These are phyloP conservation scores for Pseudocercospora musae DNA, from an alignment of 2,329 filamentous ascomycete genomes.

Conservation along the genomic window DNA sequence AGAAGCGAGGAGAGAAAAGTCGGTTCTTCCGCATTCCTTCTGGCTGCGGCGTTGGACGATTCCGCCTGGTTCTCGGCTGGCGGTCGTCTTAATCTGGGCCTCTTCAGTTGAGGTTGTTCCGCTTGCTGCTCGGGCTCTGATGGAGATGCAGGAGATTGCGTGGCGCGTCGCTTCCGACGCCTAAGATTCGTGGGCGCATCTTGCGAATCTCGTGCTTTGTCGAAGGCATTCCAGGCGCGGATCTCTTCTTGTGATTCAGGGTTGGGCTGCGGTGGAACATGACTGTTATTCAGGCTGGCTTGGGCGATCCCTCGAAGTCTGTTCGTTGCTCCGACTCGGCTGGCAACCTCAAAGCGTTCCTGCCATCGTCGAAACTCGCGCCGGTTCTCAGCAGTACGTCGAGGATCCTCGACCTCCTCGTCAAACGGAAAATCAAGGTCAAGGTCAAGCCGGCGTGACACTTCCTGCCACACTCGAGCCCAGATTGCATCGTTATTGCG, in stretches of 20 bases:
- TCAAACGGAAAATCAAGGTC: constrained; percentile 86
- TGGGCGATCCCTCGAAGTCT: constrained; percentile 51
- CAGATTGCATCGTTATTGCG: constrained; percentile 54
- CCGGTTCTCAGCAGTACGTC: constrained; percentile 56
- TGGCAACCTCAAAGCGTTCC: constrained; percentile 76
- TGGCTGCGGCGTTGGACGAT: constrained; percentile 34
- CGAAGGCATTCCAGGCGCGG: constrained; percentile 85
- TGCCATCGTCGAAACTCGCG: constrained; percentile 71
- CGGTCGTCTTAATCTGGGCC: constrained; percentile 59
- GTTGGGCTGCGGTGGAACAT: constrained; percentile 43
- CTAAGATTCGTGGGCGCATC: constrained; percentile 33
- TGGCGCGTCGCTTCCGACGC: constrained; percentile 72
- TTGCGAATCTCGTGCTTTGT: constrained; percentile 72
- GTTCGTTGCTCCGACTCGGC: constrained; percentile 69
- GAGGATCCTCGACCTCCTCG: constrained; percentile 59
- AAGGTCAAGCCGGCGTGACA: constrained; percentile 73
- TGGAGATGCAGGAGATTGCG: constrained; percentile 66
- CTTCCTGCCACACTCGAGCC: constrained; percentile 83
- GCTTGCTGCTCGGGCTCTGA: constrained; percentile 58
- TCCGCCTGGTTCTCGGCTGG: constrained; percentile 45
- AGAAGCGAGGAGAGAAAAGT: constrained; percentile 84
- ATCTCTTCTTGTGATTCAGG: constrained; percentile 77
- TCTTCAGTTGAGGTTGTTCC: constrained; percentile 72
- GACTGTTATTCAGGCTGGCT: constrained; percentile 47
- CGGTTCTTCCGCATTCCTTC: constrained; percentile 52